Evolutionary conservation across 192 early-diverging fungal genomes (phyloP).

Genomic region (Coemansia sp.): DNA sequence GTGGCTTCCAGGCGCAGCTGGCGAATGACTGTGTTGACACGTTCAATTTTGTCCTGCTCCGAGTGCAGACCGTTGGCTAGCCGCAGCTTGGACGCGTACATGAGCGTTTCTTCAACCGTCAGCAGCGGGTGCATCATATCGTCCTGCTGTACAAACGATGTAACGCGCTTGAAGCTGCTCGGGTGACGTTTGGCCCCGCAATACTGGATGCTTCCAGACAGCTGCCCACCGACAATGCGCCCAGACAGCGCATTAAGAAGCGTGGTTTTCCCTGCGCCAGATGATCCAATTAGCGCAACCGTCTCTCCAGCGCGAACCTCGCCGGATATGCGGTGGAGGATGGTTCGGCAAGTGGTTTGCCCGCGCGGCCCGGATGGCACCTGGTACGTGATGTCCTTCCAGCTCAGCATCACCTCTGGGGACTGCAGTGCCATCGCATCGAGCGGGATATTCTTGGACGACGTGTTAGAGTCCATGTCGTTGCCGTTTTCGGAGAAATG

Average conservation of each 20-base stretch:
- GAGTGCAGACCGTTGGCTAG: conserved; percentile 59
- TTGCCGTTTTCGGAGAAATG: background rate
- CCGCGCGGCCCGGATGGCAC: conserved; percentile 39
- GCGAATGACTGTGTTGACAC: conserved; percentile 66
- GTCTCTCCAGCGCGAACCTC: conserved; percentile 69
- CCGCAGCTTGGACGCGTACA: conserved; percentile 72
- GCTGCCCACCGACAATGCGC: conserved; percentile 58
- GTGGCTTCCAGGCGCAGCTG: conserved; percentile 64
- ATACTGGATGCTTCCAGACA: conserved; percentile 56
- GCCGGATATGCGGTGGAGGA: conserved; percentile 74
- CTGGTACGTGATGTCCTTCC: conserved; percentile 42
- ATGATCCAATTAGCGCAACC: conserved; percentile 89
- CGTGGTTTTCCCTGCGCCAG: conserved; percentile 89
- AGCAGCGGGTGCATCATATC: conserved; percentile 59
- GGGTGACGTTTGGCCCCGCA: conserved; percentile 54
- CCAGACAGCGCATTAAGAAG: conserved; percentile 79
- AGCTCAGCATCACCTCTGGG: conserved; percentile 36
- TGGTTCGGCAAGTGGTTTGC: conserved; percentile 24
- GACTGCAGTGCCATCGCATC: background rate
- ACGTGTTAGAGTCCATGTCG: background rate
- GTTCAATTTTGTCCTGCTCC: conserved; percentile 48
- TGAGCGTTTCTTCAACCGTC: conserved; percentile 77
- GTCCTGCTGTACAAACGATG: conserved; percentile 55
- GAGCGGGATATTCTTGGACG: no score
- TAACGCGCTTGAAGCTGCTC: conserved; percentile 48